These are phyloP conservation scores for Stygiomarasmius scandens DNA, from an alignment of 1,284 basidiomycete genomes.

Conservation along the genomic window DNA sequence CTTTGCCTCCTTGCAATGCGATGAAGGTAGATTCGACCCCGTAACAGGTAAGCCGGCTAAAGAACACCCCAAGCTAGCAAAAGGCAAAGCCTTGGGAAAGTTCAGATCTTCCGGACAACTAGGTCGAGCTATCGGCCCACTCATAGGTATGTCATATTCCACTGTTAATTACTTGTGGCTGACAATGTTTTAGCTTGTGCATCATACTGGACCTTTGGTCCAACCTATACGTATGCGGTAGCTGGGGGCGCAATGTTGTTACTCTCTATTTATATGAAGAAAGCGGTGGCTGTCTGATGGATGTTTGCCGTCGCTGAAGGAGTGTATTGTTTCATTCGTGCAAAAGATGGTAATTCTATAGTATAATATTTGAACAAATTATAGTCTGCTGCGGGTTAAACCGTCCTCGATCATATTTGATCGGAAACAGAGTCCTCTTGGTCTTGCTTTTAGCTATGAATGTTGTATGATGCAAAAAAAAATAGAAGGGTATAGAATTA, in stretches of 20 bases:
- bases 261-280: conserved; percentile 56
- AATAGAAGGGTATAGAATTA: conserved; percentile 14
- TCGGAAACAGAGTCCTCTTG: not conserved
- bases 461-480: conserved; percentile 1
- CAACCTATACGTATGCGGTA: conserved; percentile 72
- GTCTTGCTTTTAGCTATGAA: not conserved
- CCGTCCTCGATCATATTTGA: not conserved
- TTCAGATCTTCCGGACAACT: conserved; percentile 90
- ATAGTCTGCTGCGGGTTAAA: not conserved
- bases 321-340: conserved; percentile 8
- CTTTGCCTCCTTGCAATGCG: conserved; percentile 84
- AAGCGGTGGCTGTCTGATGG: conserved; percentile 38
- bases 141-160: conserved; percentile 62
- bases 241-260: conserved; percentile 67
- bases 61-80: conserved; percentile 69
- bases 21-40: conserved; percentile 61
- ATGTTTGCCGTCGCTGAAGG: conserved; percentile 18
- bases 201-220: conserved; percentile 87
- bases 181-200: conserved; percentile 60
- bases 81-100: conserved; percentile 82
- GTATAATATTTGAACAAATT: not conserved
- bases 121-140: conserved; percentile 85
- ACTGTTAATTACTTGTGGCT: conserved; percentile 13
- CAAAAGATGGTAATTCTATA: conserved; percentile 7
- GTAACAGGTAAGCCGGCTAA: conserved; percentile 56